Base-by-base conservation (phyloP, 495 filamentous ascomycete species). In the Bombardia bombarda region DNA sequence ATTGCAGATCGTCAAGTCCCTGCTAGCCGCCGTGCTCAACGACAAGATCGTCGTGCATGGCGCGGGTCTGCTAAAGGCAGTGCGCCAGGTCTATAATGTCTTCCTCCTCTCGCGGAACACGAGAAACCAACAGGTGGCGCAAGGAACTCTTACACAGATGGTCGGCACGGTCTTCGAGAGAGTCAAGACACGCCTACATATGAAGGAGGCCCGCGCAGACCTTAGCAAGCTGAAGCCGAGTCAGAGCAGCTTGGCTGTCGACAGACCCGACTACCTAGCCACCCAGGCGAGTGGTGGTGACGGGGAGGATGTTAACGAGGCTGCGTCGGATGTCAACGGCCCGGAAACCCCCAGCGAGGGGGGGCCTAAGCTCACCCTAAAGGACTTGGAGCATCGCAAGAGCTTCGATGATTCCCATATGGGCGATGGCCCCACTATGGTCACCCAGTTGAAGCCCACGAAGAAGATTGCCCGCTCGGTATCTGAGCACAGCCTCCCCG, bases 41-140 rank as follows among this genome's bases (percentile, higher is more conserved):
- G 93, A 99, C 66, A 97, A 97, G 62, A 90, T 95, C 33, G 84
- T 99, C 32, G 93, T 99, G 2, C 93, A 99, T 65, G 93, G 93
- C 40, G 90, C 92, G 33, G 93, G 93, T 47, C 73, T 99, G 45
- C 66, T 99, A 33, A 99, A 99, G 70, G 92, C 93, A n/a, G 87
- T 99, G 38, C 84, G 93, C 42, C 88, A 94, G 57, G 92, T 94
- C 35, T 99, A 99, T 71, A 99, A 96, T 62, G 90, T 99, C 51
- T 99, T 99, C 62, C 73, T 99, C 28, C 78, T 95, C 26, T 95
- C 89, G 37, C 86, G 90, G 55, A 94, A 78, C 30, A 88, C 79
- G 51, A 78, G 83, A 23, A 96, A 97, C 53, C 93, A 99, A 66
- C 88, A 94, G 64, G 84, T 95, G 35, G 93, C 93, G 1, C 93